Base-by-base conservation (phyloP, 192 early-diverging fungal species). In the Linderina pennispora region DNA sequence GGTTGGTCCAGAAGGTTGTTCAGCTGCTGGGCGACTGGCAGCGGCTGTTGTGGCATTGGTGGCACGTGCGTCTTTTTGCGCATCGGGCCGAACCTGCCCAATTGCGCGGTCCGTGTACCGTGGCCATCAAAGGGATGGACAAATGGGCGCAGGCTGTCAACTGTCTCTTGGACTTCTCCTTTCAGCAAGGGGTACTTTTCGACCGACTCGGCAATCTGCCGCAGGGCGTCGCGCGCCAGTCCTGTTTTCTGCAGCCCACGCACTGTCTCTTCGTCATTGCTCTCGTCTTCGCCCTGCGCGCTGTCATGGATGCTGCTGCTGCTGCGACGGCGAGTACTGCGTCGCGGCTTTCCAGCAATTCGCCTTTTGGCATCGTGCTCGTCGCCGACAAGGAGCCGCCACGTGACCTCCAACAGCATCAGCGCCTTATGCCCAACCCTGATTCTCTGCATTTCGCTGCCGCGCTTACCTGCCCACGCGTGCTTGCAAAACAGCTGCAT, bases 111-210 rank as follows among this genome's bases (percentile, higher is more conserved):
- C 13, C 65, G 58, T 16, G 65, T 69, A 20, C 57, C 32, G 33
- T 69, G 65, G 10, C 65, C 65, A 40, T 69, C 65, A 26, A 69
- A 69, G 25, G 65, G 65, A 36, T 69, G 65, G 23, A 69, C 58
- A 34, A 69, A 56, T 1, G 50, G 42, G 40, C 45, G 46, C 40
- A 69, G 50, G 9, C 35, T 42, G 36, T 55, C 58, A 26, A 42
- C 36, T 8, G 36, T 45, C 11, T 15, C 52, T 3, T 24, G 32
- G 25, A 47, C 42, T 0, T 56, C 58, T 8, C 23, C 37, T 16
- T 40, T 50, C 39, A 69, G 50, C 41, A 38, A 40, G 36, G 65
- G 58, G 20, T 69, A 52, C 54, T 55, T 55, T 1, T 52, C 58
- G 2, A 40, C 24, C 16, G 40, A 33, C 31, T 36, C 50, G 32